Evolutionary conservation across 2,329 filamentous ascomycete genomes (phyloP).

Genomic region (Cryphonectria parasitica): DNA sequence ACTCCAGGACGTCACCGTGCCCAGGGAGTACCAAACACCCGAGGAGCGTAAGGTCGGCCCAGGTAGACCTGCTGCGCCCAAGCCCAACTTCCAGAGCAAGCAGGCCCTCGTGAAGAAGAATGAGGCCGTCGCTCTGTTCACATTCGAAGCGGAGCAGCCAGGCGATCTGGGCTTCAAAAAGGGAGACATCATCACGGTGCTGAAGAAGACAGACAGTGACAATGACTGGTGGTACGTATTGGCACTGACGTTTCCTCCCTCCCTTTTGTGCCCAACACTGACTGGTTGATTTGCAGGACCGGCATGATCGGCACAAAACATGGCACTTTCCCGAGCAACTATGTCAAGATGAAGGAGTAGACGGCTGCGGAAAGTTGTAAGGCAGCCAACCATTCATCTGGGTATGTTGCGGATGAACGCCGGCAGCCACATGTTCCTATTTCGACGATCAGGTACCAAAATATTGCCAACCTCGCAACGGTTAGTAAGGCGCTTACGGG

Average conservation of each 20-base stretch:
- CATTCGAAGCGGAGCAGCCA: slow-evolving; percentile 90
- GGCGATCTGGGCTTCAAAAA: slow-evolving; percentile 97
- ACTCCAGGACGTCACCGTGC: slow-evolving; percentile 44
- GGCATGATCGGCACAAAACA: slow-evolving; percentile 82
- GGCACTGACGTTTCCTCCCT: background rate
- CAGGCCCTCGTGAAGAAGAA: slow-evolving; percentile 65
- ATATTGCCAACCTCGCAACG: background rate
- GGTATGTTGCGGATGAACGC: background rate
- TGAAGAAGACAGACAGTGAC: slow-evolving; percentile 91
- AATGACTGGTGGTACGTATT: slow-evolving; percentile 87
- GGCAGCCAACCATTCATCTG: background rate
- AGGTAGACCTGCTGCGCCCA: slow-evolving; percentile 81
- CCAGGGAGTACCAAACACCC: slow-evolving; percentile 41
- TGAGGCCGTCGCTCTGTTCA: slow-evolving; percentile 88
- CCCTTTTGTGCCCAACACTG: background rate
- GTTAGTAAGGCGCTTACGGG: background rate
- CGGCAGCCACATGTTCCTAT: background rate
- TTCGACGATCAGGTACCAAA: background rate
- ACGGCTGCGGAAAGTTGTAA: background rate
- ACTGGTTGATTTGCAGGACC: slow-evolving; percentile 61
- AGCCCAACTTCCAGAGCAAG: slow-evolving; percentile 76
- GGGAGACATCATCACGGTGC: slow-evolving; percentile 91
- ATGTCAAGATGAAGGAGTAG: slow-evolving; percentile 67
- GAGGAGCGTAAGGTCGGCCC: slow-evolving; percentile 60
- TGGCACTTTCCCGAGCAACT: slow-evolving; percentile 91